Evolutionary conservation across 1,139 yeast genomes (phyloP).

Genomic region (Candida gigantensis): DNA sequence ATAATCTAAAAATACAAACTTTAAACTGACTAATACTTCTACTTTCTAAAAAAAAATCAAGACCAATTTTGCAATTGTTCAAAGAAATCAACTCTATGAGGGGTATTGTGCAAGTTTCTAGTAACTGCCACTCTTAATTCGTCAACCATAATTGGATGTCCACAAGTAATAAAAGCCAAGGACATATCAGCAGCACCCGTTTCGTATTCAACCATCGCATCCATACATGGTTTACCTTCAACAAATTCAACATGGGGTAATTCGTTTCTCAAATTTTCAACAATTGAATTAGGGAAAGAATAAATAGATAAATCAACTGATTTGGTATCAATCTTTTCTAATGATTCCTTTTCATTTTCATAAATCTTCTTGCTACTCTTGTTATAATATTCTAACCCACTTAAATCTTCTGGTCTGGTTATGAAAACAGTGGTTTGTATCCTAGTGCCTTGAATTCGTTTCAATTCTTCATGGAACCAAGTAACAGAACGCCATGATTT

Average conservation of each 20-base stretch:
- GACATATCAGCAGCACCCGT: constrained; percentile 27
- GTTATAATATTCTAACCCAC: constrained; percentile 7
- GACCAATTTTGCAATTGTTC: constrained; percentile 36
- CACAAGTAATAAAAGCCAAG: constrained; percentile 38
- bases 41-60: constrained; percentile 12
- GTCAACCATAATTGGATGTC: constrained; percentile 40
- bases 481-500: constrained; percentile 42
- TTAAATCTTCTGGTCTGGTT: constrained; percentile 24
- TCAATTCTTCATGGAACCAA: constrained; percentile 36
- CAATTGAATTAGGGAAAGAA: constrained; percentile 7
- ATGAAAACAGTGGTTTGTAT: constrained; percentile 31
- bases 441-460: constrained; percentile 23
- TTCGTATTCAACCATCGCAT: constrained; percentile 22
- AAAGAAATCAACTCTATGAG: constrained; percentile 26
- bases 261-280: constrained; percentile 10
- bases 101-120: constrained; percentile 21
- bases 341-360: constrained; percentile 4
- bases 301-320: constrained; percentile 7
- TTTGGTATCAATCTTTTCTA: constrained; percentile 18
- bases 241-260: constrained; percentile 25
- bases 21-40: neutral
- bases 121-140: constrained; percentile 28
- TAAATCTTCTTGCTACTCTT: neutral
- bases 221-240: constrained; percentile 33
- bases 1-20: too few relatives aligned